A percentile compares a stretch with the other conserved stretches of the same genome.
These are phyloP conservation scores for Antitrichia curtipendula DNA, from an alignment of 225 moss, liverwort and hornwort genomes.

Conservation along the genomic window DNA sequence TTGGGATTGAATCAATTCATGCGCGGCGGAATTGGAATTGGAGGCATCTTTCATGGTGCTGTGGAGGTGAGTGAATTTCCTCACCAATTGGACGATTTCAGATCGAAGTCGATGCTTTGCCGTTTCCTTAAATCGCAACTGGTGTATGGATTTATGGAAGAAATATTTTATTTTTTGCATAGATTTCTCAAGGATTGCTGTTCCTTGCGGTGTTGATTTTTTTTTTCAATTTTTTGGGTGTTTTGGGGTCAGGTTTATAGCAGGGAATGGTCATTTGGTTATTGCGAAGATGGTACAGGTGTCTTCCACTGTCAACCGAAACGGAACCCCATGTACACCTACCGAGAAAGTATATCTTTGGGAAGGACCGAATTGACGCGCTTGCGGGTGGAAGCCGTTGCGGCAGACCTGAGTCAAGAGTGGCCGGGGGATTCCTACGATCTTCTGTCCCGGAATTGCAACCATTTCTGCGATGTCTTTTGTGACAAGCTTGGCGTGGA, in stretches of 20 bases:
- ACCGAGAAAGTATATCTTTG: slow-evolving; percentile 67
- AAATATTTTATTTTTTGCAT: neutral
- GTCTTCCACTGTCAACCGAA: slow-evolving; percentile 79
- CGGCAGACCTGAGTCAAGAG: slow-evolving; percentile 54
- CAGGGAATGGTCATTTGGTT: slow-evolving; percentile 92
- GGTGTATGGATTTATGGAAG: neutral
- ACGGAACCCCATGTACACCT: slow-evolving; percentile 86
- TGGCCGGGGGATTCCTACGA: slow-evolving; percentile 84
- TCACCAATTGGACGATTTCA: neutral
- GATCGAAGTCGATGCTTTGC: neutral
- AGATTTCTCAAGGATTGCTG: neutral
- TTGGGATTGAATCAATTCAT: slow-evolving; percentile 70
- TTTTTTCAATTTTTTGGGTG: neutral
- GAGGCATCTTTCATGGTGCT: slow-evolving; percentile 95
- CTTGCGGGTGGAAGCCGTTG: slow-evolving; percentile 27
- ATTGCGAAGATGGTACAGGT: slow-evolving; percentile 69
- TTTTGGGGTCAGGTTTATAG: slow-evolving; percentile 44
- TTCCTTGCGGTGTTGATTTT: neutral
- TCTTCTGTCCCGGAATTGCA: slow-evolving; percentile 73
- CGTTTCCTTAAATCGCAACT: too few relatives aligned
- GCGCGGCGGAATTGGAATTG: slow-evolving; percentile 91
- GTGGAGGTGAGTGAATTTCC: slow-evolving; percentile 46
- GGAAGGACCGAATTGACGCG: slow-evolving; percentile 43
- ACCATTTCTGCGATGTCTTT: slow-evolving; percentile 86
- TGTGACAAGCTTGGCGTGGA: slow-evolving; percentile 58